Evolutionary conservation across 345 rosid genomes (phyloP), one percentile per base, ranked within the genome.

Genomic region (Mangifera indica): DNA sequence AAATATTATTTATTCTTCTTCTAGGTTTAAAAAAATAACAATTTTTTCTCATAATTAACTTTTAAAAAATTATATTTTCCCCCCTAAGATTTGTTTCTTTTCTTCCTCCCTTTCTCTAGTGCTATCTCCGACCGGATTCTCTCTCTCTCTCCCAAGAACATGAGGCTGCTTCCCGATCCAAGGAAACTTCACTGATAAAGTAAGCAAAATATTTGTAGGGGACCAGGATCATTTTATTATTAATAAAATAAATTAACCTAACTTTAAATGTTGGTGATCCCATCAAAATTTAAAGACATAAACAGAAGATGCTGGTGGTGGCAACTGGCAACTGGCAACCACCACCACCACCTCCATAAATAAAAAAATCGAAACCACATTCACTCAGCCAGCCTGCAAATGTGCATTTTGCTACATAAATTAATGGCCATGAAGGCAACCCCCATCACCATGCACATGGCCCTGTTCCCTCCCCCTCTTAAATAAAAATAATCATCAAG

Each of bases 401-500:
- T 29, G 3, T 29, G 32, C 32, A 40, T 52, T 45, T 62, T 46
- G 64, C 68, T 60, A 57, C 58, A 4, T 18, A 78, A 71, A 75
- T 34, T 21, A 81, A 80, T 78, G 81, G 78, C 22, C 71, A 78
- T 73, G 72, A 78, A 74, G 74, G 79, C 77, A 63, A 67, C 59
- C 63, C 77, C 86, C 86, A 84, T 79, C 78, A 69, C 67, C 79
- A 75, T 74, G 81, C 91, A 88, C 90, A 86, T 88, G 92, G 81
- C 62, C 77, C n/a, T 87, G 93, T 79, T 86, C 89, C 87, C 32
- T 29, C 32, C 32, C 32, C 32, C 93, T 29, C 67, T 62, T n/a
- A n/a, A n/a, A n/a, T n/a, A 29, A 29, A 29, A 29, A 29, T 1
- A 29, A 29, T 29, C 3, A 29, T 3, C 32, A 29, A 29, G 32